Conservation (phyloP, 2,329 filamentous ascomycete genomes). For the Pestalotiopsis sp. region DNA sequence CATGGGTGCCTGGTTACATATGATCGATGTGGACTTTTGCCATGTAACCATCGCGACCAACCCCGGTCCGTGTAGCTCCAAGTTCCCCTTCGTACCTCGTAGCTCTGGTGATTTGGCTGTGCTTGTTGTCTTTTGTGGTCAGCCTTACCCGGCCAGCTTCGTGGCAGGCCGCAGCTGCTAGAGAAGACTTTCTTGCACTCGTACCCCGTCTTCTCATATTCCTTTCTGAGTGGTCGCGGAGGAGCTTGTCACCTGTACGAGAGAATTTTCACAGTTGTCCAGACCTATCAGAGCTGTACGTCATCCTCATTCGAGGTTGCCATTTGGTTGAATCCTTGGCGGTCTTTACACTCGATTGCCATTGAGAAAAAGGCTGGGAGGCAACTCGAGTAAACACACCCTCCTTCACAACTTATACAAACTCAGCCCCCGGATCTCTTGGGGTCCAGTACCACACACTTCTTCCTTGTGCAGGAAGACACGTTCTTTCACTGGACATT, state of each 20-base stretch:
- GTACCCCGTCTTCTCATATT: constrained; percentile 14
- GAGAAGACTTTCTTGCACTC: constrained; percentile 15
- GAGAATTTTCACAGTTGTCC: not conserved
- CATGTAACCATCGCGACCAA: constrained; percentile 20
- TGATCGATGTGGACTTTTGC: constrained; percentile 21
- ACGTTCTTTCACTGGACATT: constrained; percentile 7
- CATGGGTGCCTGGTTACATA: constrained; percentile 27
- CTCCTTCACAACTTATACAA: constrained; percentile 10
- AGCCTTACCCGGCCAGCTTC: constrained; percentile 25
- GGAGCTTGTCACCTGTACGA: not conserved
- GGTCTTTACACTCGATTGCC: not conserved
- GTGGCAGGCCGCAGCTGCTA: constrained; percentile 17
- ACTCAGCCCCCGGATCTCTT: not conserved
- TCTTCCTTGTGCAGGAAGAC: not conserved
- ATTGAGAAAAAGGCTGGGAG: not conserved
- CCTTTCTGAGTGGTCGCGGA: not conserved
- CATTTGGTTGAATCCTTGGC: not conserved
- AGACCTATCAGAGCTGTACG: not conserved
- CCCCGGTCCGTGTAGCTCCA: constrained; percentile 5
- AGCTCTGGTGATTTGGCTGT: not conserved
- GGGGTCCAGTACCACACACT: constrained; percentile 2
- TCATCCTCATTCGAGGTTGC: not conserved
- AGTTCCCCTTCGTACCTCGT: constrained; percentile 3
- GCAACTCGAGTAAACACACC: not conserved
- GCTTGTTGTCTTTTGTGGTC: constrained; percentile 11